A percentile compares a stretch with the other conserved stretches of the same genome.
These are phyloP conservation scores for Oryza officinalis DNA, from an alignment of 176 grass and related monocot species.

Conservation along the genomic window DNA sequence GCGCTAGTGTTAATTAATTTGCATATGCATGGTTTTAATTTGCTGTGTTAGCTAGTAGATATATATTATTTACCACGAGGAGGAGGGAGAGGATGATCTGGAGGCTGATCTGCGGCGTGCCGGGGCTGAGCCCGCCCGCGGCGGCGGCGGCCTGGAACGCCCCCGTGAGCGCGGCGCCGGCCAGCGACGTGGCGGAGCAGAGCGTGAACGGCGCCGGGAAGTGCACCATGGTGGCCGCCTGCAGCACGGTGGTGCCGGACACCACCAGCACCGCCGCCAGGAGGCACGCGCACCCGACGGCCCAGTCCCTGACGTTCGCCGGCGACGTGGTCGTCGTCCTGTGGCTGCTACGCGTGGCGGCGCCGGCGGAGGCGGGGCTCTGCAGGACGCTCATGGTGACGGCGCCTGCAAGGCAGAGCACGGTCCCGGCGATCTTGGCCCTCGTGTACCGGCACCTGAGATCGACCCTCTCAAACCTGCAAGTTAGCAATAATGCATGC, in stretches of 20 bases:
- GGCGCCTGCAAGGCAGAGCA: conserved; percentile 68
- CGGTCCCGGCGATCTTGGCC: conserved; percentile 66
- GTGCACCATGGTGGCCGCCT: conserved; percentile 67
- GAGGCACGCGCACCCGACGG: conserved; percentile 57
- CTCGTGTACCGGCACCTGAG: conserved; percentile 67
- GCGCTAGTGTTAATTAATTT: no score
- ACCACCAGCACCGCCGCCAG: conserved; percentile 52
- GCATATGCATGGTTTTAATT: no score
- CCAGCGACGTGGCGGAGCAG: conserved; percentile 56
- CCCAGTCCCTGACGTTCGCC: conserved; percentile 43
- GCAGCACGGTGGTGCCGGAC: conserved; percentile 41
- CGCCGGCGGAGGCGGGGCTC: conserved; percentile 37
- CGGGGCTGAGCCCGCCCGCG: conserved; percentile 53
- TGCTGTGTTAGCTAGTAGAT: no score
- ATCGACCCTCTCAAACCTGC: conserved; percentile 68
- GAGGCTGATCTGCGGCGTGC: conserved; percentile 46
- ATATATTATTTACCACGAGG: conserved; percentile 60
- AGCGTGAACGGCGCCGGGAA: conserved; percentile 67
- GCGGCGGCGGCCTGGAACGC: conserved; percentile 50
- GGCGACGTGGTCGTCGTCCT: no score
- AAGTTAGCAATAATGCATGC: no score
- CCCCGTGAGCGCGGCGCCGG: conserved; percentile 58
- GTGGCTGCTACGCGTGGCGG: neutral
- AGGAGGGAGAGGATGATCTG: conserved; percentile 44
- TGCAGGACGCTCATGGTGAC: conserved; percentile 68